Evolutionary conservation across 2,329 filamentous ascomycete species (phyloP), one percentile per base, ranked within the genome.

Genomic region (Aspergillus sp.): DNA sequence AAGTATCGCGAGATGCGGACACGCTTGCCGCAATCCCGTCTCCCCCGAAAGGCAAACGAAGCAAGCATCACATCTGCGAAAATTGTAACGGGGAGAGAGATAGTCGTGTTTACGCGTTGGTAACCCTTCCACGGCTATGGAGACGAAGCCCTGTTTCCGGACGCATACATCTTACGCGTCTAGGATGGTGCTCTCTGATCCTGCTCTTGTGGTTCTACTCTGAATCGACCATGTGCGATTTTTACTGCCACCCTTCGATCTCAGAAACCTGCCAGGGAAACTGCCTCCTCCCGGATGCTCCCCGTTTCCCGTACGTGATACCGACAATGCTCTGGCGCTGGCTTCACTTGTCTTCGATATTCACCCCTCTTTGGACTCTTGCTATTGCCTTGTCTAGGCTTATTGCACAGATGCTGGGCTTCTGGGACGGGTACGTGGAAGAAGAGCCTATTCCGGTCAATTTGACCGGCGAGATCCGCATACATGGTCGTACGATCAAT

Each of bases 271-370:
- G 84, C 65, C 72, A 77, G 38, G 81, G 80, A 21, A 83, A 81
- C 61, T 83, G 82, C 56, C 74, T 85, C 36, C 75, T 80, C 47
- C 78, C 78, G 19, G 75, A 85, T 62, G 83, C 83, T 9, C 85
- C 85, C 0, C 68, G 75, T 21, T 84, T 81, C 54, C 85, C 85
- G 0, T 84, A 81, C 61, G 84, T 85, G 5, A 77, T 85, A 5
- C 82, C 83, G 3, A 86, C 83, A 3, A 77, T 87, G 68, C 59
- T 85, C 3, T 83, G 72, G 72, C 78, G 79, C 23, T 80, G 79
- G 79, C 75, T 76, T 15, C 74, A 76, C 64, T 61, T 79, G 5
- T 75, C 72, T 0, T 56, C 61, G 3, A 32, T 75, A 13, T 59
- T 74, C 4, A 63, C 67, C 0, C 75, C 76, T 0, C 30, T 76